Evolutionary conservation across 257 asterid genomes (phyloP).

Genomic region (Forsythia suspensa): DNA sequence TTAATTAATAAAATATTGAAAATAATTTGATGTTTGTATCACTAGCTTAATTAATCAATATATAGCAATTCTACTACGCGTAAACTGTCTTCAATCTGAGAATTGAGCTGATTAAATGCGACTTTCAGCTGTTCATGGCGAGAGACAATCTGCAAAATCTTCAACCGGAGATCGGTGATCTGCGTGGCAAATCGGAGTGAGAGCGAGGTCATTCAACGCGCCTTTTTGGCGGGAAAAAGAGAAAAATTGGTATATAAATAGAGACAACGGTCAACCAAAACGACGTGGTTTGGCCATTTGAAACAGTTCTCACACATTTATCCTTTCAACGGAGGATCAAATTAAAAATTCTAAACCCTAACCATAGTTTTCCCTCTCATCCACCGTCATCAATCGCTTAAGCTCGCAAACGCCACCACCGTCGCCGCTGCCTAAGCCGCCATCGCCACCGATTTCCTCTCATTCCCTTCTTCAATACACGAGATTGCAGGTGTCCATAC

Average conservation of each 20-base stretch:
- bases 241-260: neutral
- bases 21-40: neutral
- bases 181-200: slow-evolving; percentile 35
- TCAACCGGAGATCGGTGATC: slow-evolving; percentile 32
- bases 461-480: too few relatives aligned
- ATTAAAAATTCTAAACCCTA: too few relatives aligned
- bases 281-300: too few relatives aligned
- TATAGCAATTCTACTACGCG: slow-evolving; percentile 46
- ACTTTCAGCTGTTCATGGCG: slow-evolving; percentile 64
- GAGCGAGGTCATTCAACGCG: slow-evolving; percentile 42
- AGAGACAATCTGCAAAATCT: slow-evolving; percentile 39
- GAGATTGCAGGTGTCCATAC: too few relatives aligned
- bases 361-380: too few relatives aligned
- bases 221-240: slow-evolving; percentile 24
- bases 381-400: too few relatives aligned
- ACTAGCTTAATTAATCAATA: neutral
- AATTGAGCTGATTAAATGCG: slow-evolving; percentile 51
- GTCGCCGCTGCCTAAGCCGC: too few relatives aligned
- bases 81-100: slow-evolving; percentile 62
- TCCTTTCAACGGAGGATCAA: too few relatives aligned
- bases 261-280: too few relatives aligned
- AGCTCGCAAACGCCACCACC: too few relatives aligned
- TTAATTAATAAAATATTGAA: neutral
- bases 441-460: too few relatives aligned
- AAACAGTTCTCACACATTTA: too few relatives aligned